These are phyloP conservation scores for Talaromyces stipitatus DNA, from an alignment of 495 filamentous ascomycete genomes.

Conservation along the genomic window DNA sequence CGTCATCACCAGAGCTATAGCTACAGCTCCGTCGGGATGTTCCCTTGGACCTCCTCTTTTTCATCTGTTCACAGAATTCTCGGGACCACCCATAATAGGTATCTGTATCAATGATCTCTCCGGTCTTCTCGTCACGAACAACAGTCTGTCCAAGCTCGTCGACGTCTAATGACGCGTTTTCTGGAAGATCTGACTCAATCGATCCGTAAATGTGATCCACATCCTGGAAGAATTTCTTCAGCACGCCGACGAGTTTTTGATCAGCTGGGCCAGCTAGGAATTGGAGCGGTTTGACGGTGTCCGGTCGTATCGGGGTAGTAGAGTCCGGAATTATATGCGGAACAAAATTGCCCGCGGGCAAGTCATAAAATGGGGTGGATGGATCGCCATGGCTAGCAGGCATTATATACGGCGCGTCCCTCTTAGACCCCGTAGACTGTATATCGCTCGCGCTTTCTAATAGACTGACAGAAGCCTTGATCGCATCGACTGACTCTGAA, in stretches of 20 bases:
- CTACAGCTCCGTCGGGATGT: slow-evolving; percentile 18
- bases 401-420: slow-evolving; percentile 58
- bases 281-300: slow-evolving; percentile 66
- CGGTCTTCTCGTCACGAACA: slow-evolving; percentile 50
- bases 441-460: slow-evolving; percentile 13
- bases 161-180: slow-evolving; percentile 44
- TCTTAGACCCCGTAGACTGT: slow-evolving; percentile 28
- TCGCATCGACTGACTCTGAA: slow-evolving; percentile 24
- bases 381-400: slow-evolving; percentile 72
- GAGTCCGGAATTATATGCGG: slow-evolving; percentile 73
- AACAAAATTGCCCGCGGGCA: slow-evolving; percentile 77
- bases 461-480: slow-evolving; percentile 19
- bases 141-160: slow-evolving; percentile 68
- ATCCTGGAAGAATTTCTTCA: slow-evolving; percentile 61
- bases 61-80: slow-evolving; percentile 76
- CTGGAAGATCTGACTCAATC: slow-evolving; percentile 30
- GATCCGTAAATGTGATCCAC: slow-evolving; percentile 54
- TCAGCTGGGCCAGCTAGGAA: slow-evolving; percentile 67
- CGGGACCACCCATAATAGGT: slow-evolving; percentile 85
- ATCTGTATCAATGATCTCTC: slow-evolving; percentile 53
- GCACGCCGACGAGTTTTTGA: slow-evolving; percentile 50
- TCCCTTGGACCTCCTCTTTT: slow-evolving; percentile 38
- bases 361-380: slow-evolving; percentile 70
- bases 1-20: slow-evolving; percentile 13
- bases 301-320: slow-evolving; percentile 60